A percentile compares a stretch with the other conserved stretches of the same genome.
These are phyloP conservation scores for Monosporozyma solicola DNA, from an alignment of 805 yeast genomes.

Conservation along the genomic window DNA sequence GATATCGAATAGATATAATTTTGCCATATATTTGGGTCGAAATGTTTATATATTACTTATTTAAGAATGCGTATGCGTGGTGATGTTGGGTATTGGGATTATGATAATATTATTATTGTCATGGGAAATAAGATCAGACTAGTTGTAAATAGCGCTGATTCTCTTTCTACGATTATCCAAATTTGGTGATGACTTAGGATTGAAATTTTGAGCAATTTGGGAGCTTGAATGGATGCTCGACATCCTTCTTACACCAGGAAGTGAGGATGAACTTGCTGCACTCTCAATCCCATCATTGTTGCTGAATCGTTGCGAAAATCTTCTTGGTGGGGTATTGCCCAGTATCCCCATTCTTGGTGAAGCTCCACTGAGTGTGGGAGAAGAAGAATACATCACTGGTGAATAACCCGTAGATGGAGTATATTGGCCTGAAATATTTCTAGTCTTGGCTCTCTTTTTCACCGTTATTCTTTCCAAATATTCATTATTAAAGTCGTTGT, in stretches of 20 bases:
- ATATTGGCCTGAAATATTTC: not conserved
- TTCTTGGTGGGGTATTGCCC: not conserved
- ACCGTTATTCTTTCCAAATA: not conserved
- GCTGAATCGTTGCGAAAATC: not conserved
- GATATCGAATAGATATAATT: no score
- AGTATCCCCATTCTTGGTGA: not conserved
- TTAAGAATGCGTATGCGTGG: not conserved
- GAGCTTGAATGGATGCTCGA: not conserved
- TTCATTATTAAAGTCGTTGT: not conserved
- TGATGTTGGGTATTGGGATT: not conserved
- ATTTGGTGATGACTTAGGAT: not conserved
- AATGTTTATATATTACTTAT: not conserved
- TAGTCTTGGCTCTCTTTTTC: not conserved
- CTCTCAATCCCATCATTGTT: not conserved
- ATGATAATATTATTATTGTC: not conserved
- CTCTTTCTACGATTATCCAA: not conserved
- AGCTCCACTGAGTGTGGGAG: not conserved
- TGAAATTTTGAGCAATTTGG: not conserved
- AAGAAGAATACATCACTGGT: not conserved
- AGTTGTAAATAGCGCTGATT: not conserved
- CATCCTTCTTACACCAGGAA: conserved; percentile 3
- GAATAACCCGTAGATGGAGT: not conserved
- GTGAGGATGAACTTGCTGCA: not conserved
- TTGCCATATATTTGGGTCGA: not conserved
- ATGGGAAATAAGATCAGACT: not conserved